Conservation (phyloP, 2,329 filamentous ascomycete species). For the Grosmannia serpens region DNA sequence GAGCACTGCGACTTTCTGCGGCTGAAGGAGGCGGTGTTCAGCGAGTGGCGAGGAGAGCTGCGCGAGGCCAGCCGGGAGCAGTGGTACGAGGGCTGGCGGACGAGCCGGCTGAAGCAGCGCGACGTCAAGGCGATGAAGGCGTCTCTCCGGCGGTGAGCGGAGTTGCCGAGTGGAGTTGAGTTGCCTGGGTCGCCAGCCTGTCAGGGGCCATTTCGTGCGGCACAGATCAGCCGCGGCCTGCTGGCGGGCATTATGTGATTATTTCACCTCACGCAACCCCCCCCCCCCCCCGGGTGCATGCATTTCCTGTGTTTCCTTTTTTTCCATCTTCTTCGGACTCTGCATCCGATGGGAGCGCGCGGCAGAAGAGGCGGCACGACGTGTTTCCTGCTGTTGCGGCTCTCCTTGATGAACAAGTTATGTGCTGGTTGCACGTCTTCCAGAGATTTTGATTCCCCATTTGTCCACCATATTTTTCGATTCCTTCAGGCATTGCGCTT, state of each 20-base stretch:
- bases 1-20: slow-evolving; percentile 89
- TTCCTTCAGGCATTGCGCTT: neutral
- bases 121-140: slow-evolving; percentile 22
- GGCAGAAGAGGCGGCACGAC: neutral
- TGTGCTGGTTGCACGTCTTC: slow-evolving; percentile 6
- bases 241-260: neutral
- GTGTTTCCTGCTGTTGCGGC: neutral
- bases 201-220: neutral
- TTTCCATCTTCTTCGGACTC: neutral
- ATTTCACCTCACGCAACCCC: neutral
- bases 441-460: slow-evolving; percentile 11
- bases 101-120: slow-evolving; percentile 48
- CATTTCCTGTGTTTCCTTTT: neutral
- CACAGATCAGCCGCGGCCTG: neutral
- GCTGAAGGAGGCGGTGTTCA: slow-evolving; percentile 85
- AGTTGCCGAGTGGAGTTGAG: neutral
- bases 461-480: slow-evolving; percentile 1
- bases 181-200: no score
- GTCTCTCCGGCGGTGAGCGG: slow-evolving; percentile 21
- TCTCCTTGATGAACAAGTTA: slow-evolving; percentile 2
- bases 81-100: slow-evolving; percentile 96
- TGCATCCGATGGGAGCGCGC: neutral
- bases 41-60: slow-evolving; percentile 83
- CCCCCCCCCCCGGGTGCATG: no score
- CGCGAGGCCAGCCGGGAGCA: slow-evolving; percentile 81